phyloP scores from a whole-genome alignment of 2,329 filamentous ascomycete species.

The Fusarium armeniacum region DNA sequence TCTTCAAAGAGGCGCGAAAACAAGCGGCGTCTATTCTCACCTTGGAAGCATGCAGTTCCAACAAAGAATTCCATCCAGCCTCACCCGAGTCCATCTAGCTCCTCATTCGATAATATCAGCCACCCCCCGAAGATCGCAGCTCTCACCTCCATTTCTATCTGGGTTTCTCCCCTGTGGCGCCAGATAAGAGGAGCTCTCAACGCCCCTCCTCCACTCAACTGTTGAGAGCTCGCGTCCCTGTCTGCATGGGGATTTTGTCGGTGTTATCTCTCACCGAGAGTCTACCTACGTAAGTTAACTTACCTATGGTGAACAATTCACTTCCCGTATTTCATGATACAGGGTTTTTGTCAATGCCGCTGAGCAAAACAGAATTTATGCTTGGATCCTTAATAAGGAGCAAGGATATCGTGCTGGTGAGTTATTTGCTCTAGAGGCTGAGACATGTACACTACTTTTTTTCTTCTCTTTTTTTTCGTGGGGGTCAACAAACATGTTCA shows the following conservation, averaged over 20 bases:
- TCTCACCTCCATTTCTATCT: constrained; percentile 27
- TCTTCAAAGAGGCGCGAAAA: not conserved
- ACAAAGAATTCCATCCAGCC: constrained; percentile 1
- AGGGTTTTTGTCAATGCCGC: not conserved
- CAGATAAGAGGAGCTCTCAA: constrained; percentile 38
- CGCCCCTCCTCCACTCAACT: constrained; percentile 41
- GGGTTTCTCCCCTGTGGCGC: constrained; percentile 23
- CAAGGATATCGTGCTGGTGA: not conserved
- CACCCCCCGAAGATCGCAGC: constrained; percentile 31
- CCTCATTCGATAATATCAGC: constrained; percentile 22
- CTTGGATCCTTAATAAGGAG: not conserved
- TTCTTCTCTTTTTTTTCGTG: constrained; percentile 32
- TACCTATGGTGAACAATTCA: not conserved
- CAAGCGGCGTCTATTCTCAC: not conserved
- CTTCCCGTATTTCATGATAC: constrained; percentile 6
- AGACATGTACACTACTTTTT: constrained; percentile 13
- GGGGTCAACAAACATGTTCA: constrained; percentile 33
- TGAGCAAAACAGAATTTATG: not conserved
- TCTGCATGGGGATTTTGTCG: constrained; percentile 28
- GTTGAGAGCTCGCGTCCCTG: constrained; percentile 41
- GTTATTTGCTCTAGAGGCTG: not conserved
- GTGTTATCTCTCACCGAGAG: constrained; percentile 44
- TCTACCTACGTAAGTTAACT: not conserved
- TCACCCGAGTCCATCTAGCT: constrained; percentile 10
- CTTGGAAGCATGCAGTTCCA: constrained; percentile 13